Base-by-base conservation (phyloP, 2,329 filamentous ascomycete species). In the Fusarium sp. region DNA sequence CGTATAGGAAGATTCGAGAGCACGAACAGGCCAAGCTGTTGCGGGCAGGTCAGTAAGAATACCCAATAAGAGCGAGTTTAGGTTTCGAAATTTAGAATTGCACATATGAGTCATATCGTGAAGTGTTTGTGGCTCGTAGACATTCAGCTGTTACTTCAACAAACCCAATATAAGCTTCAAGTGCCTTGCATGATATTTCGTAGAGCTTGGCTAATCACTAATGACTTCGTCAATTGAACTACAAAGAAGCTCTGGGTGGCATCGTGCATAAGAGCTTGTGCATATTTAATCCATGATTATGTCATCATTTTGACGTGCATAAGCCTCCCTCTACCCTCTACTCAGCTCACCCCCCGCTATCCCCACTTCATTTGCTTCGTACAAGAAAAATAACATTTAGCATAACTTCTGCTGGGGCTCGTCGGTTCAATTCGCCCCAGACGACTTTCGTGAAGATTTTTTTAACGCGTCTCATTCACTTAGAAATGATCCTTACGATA, bases 1-100 rank as follows among this genome's bases (percentile, higher is more conserved):
- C 79, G n/a, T 81, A 81, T 59, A 75, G 80, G 45, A 80, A 77
- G 64, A 79, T 80, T 42, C 69, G 76, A 45, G 78, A 81, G 55
- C 76, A 80, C 42, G 79, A 81, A 63, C 79, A 81, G 62, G 76
- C 77, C 40, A 81, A 80, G 57, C 53, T 80, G 55, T 49, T 41
- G 42, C 47, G 42, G 16, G 57, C 45, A 45, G 54, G 57, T 27
- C 48, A n/a, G 30, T 71, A 21, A 55, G 14, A n/a, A 61, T 55
- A 51, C 55, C 34, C 32, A 56, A 45, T 28, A 43, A 45, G 10
- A 68, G 55, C 45, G 41, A 51, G 32, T 59, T 59, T 32, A 25
- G 37, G 12, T 62, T 50, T 21, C 18, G 3, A 7, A 46, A 53
- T 32, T 45, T 46, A 55, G n/a, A 51, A 30, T 43, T 51, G 27